A percentile compares a stretch with the other conserved stretches of the same genome.
Evolutionary conservation across 106 monocot species (phyloP).

Genomic region (Xerophyta viscosa): DNA sequence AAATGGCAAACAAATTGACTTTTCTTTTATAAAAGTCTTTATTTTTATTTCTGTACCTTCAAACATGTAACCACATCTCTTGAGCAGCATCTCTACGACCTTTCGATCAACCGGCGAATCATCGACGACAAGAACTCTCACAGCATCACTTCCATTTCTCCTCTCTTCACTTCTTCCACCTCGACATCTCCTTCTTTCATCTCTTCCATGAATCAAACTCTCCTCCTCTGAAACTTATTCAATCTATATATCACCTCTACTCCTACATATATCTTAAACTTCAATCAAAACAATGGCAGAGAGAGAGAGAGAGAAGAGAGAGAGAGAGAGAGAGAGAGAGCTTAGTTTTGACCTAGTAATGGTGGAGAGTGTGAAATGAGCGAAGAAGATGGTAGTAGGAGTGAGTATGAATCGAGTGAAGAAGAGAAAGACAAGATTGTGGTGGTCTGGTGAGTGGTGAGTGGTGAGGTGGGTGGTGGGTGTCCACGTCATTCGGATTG

Average conservation of each 20-base stretch:
- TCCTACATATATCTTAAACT: not conserved
- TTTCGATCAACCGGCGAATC: constrained; percentile 55
- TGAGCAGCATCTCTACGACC: constrained; percentile 52
- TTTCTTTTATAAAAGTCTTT: not conserved
- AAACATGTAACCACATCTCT: constrained; percentile 32
- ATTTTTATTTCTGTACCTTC: constrained; percentile 27
- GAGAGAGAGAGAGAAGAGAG: not conserved
- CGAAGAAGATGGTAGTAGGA: too few species aligned
- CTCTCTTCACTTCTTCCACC: constrained; percentile 6
- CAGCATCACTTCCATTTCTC: constrained; percentile 3
- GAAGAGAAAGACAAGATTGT: too few species aligned
- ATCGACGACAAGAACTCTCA: constrained; percentile 63
- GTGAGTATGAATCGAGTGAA: too few species aligned
- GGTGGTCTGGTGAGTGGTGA: too few species aligned
- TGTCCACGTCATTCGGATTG: not conserved
- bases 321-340: not conserved
- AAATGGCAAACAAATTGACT: not conserved
- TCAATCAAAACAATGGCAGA: not conserved
- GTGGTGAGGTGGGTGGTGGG: not conserved
- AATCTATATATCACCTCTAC: too few species aligned
- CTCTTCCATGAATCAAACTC: not conserved
- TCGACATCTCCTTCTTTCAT: constrained; percentile 4
- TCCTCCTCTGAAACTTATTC: too few species aligned
- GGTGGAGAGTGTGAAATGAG: not conserved
- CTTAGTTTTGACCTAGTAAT: not conserved